Evolutionary conservation across 1,284 basidiomycete genomes (phyloP).

Genomic region (Microbotryum lychnidis-dioicae): DNA sequence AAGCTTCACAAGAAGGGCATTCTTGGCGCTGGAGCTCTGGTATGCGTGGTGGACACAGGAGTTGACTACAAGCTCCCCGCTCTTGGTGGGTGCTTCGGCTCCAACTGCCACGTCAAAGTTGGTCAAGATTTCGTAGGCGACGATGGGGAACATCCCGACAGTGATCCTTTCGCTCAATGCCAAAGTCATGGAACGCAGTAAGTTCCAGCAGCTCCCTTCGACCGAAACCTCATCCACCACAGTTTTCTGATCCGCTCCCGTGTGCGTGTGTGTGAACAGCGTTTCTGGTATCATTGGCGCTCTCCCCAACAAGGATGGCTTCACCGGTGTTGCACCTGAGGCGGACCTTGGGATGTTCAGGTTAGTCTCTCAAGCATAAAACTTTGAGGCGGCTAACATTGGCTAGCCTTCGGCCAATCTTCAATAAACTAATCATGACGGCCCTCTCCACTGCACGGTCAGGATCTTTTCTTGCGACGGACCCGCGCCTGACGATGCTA

Average conservation of each 20-base stretch:
- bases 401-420: no score
- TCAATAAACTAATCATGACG: no score
- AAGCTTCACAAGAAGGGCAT: slow-evolving; percentile 41
- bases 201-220: no score
- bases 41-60: slow-evolving; percentile 30
- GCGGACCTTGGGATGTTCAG: slow-evolving; percentile 27
- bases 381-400: no score
- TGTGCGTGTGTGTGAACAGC: background rate
- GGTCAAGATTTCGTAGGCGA: slow-evolving; percentile 50
- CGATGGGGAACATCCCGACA: background rate
- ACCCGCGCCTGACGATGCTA: background rate
- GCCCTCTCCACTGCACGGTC: no score
- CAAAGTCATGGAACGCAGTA: no score
- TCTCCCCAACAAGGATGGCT: slow-evolving; percentile 29
- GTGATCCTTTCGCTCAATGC: no score
- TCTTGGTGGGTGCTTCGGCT: slow-evolving; percentile 57
- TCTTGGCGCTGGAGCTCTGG: slow-evolving; percentile 25
- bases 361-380: no score
- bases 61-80: slow-evolving; percentile 43
- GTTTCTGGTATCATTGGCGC: slow-evolving; percentile 30
- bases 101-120: slow-evolving; percentile 53
- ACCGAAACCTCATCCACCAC: no score
- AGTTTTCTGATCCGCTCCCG: no score
- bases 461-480: no score
- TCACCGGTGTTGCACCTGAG: slow-evolving; percentile 26